phyloP scores from a whole-genome alignment of 345 rosid genomes.

The Garcia nutans region DNA sequence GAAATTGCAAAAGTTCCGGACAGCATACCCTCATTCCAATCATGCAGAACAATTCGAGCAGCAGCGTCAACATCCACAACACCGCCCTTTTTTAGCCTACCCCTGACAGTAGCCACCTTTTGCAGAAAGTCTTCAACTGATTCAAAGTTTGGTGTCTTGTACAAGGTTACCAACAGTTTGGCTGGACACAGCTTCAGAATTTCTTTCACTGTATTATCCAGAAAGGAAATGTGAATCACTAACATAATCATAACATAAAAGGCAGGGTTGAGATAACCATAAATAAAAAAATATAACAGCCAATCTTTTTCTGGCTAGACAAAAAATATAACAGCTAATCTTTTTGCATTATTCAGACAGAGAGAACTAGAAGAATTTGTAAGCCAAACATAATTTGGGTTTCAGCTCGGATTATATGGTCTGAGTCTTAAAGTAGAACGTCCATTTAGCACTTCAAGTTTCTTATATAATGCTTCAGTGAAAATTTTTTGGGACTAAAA shows the following conservation, averaged over 20 bases:
- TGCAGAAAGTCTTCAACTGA: constrained; percentile 84
- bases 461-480: no score
- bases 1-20: neutral
- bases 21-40: constrained; percentile 81
- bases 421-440: no score
- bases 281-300: neutral
- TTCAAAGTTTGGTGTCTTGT: constrained; percentile 72
- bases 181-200: constrained; percentile 80
- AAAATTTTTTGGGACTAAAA: no score
- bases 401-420: no score
- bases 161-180: constrained; percentile 60
- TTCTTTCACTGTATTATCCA: constrained; percentile 63
- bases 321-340: neutral
- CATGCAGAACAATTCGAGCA: constrained; percentile 83
- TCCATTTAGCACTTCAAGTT: no score
- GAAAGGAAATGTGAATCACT: constrained; percentile 20
- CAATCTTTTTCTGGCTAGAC: neutral
- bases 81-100: constrained; percentile 96
- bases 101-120: constrained; percentile 84
- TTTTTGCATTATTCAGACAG: no score
- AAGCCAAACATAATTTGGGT: no score
- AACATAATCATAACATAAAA: neutral
- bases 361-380: no score
- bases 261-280: neutral
- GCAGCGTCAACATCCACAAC: constrained; percentile 80